Percentiles rank a stretch among this genome's conserved stretches.
phyloP scores from a whole-genome alignment of 2,329 filamentous ascomycete genomes.

The Pestalotiopsis sp. region DNA sequence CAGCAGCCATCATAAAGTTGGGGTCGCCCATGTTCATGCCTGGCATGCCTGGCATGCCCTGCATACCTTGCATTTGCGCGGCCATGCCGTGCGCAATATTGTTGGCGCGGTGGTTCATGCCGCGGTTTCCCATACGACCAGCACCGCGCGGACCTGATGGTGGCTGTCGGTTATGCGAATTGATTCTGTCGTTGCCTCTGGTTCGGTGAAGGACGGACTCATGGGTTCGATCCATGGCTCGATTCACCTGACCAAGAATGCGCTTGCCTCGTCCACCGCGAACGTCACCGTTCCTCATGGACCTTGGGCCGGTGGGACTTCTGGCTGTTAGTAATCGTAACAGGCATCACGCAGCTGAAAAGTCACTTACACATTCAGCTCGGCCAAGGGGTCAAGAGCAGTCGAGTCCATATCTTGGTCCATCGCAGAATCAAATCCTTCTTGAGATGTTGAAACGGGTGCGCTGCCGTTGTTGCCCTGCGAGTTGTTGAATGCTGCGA shows the following conservation, averaged over 20 bases:
- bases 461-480: slow-evolving; percentile 56
- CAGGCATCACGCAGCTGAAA: slow-evolving; percentile 18
- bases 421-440: slow-evolving; percentile 32
- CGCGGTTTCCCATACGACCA: slow-evolving; percentile 38
- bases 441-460: slow-evolving; percentile 29
- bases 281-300: slow-evolving; percentile 71
- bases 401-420: slow-evolving; percentile 74
- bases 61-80: slow-evolving; percentile 43
- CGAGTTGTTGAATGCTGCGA: slow-evolving; percentile 67
- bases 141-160: slow-evolving; percentile 71
- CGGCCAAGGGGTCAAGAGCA: slow-evolving; percentile 44
- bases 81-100: slow-evolving; percentile 51
- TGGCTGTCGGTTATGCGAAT: slow-evolving; percentile 71
- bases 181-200: slow-evolving; percentile 79
- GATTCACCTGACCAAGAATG: slow-evolving; percentile 83
- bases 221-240: slow-evolving; percentile 75
- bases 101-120: slow-evolving; percentile 52
- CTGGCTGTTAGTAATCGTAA: slow-evolving; percentile 38
- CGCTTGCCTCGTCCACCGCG: slow-evolving; percentile 70
- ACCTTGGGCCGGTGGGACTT: slow-evolving; percentile 92
- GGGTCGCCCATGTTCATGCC: slow-evolving; percentile 46
- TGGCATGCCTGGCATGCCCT: slow-evolving; percentile 36
- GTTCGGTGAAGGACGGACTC: slow-evolving; percentile 83
- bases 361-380: slow-evolving; percentile 61
- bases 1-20: slow-evolving; percentile 48